A percentile compares a stretch with the other conserved stretches of the same genome.
Conservation (phyloP, 345 rosid species). For the Punica granatum region DNA sequence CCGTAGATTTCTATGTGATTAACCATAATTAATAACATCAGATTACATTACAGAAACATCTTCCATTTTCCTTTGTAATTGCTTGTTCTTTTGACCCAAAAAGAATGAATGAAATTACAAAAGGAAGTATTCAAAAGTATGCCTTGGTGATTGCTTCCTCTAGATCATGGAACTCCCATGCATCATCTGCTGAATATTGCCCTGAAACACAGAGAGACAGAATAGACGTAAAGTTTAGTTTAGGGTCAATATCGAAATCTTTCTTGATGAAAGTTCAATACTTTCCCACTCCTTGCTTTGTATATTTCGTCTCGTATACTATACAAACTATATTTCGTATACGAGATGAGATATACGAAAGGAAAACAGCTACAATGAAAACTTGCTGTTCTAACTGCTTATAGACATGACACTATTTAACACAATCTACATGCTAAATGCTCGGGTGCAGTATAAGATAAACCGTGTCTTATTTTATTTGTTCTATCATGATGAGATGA, state of each 20-base stretch:
- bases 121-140: constrained; percentile 40
- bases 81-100: not conserved
- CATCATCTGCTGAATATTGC: constrained; percentile 69
- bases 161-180: constrained; percentile 82
- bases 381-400: not conserved
- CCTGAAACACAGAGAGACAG: constrained; percentile 49
- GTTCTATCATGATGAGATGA: too few species aligned
- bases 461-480: too few species aligned
- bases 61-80: not conserved
- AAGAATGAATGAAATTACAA: not conserved
- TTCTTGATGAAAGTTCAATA: too few species aligned
- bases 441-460: too few species aligned
- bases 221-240: too few species aligned
- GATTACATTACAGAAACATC: not conserved
- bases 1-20: too few species aligned
- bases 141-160: constrained; percentile 70
- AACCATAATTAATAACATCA: not conserved
- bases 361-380: not conserved
- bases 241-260: too few species aligned
- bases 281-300: too few species aligned
- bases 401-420: not conserved
- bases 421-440: too few species aligned
- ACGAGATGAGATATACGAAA: not conserved
- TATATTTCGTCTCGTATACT: too few species aligned
- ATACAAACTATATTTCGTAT: too few species aligned